phyloP scores from a whole-genome alignment of 2,329 filamentous ascomycete species.

The Fusarium begoniae region DNA sequence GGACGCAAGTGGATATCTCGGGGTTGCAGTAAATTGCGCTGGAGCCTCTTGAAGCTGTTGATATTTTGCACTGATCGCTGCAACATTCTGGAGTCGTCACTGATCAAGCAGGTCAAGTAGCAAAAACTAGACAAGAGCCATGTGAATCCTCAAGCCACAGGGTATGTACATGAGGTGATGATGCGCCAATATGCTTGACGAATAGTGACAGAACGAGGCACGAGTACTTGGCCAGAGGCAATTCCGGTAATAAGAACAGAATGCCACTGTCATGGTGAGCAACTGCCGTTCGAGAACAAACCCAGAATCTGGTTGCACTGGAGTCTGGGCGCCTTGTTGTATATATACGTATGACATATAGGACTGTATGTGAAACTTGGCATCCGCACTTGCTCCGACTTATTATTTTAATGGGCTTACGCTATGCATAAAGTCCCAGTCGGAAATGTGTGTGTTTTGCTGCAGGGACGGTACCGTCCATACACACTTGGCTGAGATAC shows the following conservation, averaged over 20 bases:
- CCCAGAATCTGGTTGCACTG: not conserved
- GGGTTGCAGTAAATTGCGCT: constrained; percentile 40
- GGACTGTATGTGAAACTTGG: constrained; percentile 2
- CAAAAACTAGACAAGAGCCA: not conserved
- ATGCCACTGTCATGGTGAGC: not conserved
- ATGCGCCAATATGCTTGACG: not conserved
- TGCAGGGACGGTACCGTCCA: constrained; percentile 41
- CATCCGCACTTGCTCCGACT: not conserved
- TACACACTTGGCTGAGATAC: constrained; percentile 2
- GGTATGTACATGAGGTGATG: not conserved
- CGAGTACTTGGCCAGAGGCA: not conserved
- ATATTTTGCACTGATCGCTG: not conserved
- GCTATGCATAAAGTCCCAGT: constrained; percentile 10
- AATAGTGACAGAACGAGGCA: not conserved
- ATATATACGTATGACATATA: not conserved
- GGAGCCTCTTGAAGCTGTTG: constrained; percentile 13
- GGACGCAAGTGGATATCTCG: constrained; percentile 32
- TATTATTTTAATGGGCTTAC: constrained; percentile 4
- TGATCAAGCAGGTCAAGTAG: not conserved
- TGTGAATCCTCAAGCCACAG: constrained; percentile 22
- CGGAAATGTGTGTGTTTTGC: constrained; percentile 33
- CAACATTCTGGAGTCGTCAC: not conserved
- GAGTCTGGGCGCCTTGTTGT: not conserved
- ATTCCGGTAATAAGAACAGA: not conserved
- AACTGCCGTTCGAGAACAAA: not conserved